Conservation (phyloP, 768 basidiomycete genomes). For the Amyloporia xantha region DNA sequence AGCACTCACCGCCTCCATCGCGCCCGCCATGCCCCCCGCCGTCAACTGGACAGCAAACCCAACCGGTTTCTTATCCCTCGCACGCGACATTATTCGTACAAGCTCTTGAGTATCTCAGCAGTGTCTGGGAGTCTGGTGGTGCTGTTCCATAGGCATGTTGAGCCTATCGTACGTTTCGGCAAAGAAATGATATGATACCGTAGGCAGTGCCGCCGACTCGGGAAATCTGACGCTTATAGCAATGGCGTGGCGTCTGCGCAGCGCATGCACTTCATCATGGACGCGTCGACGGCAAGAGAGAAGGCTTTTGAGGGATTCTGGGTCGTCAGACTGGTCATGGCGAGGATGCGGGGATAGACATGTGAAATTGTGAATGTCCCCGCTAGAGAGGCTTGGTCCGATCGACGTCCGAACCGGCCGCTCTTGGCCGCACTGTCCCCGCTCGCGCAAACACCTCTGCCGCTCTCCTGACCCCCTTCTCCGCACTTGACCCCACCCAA, state of each 20-base stretch:
- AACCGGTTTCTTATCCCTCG: conserved; percentile 61
- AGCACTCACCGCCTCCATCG: conserved; percentile 74
- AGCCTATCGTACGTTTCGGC: background rate
- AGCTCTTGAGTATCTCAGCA: background rate
- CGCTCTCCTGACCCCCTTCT: background rate
- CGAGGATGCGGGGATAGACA: background rate
- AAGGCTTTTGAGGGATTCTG: background rate
- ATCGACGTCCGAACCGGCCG: background rate
- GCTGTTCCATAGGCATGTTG: background rate
- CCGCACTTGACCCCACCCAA: background rate
- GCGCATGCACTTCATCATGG: background rate
- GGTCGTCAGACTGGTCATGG: background rate
- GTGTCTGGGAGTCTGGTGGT: background rate
- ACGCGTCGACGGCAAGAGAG: background rate
- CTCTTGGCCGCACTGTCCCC: background rate
- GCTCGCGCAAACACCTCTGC: background rate
- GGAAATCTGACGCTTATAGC: background rate
- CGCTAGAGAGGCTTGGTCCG: background rate
- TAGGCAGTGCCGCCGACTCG: background rate
- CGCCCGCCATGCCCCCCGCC: conserved; percentile 91
- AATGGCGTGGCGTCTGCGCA: background rate
- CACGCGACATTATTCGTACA: conserved; percentile 11
- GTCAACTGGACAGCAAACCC: conserved; percentile 87
- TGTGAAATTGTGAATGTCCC: background rate
- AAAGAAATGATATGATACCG: background rate